phyloP scores from a whole-genome alignment of 2,329 filamentous ascomycete species.

The Fusarium sp. region DNA sequence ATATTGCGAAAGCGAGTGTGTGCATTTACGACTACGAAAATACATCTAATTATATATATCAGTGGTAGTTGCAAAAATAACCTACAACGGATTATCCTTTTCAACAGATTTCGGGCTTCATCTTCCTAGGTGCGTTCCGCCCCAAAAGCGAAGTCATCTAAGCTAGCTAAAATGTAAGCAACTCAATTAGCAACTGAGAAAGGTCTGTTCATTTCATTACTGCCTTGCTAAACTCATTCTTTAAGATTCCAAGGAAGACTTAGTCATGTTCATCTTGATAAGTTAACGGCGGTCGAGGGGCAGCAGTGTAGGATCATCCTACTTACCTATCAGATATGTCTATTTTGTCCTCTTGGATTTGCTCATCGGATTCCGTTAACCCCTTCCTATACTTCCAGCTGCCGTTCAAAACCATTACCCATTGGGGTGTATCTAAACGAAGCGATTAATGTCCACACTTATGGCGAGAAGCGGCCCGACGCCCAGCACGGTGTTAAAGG shows the following conservation, averaged over 20 bases:
- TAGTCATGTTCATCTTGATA: too few relatives aligned
- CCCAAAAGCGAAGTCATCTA: too few relatives aligned
- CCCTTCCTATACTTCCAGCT: background rate
- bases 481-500: rapidly evolving
- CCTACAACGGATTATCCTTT: background rate
- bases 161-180: too few relatives aligned
- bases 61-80: background rate
- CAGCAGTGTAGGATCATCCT: too few relatives aligned
- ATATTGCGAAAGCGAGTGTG: background rate
- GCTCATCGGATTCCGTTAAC: background rate
- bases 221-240: background rate
- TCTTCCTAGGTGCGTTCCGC: background rate
- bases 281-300: too few relatives aligned
- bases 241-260: too few relatives aligned
- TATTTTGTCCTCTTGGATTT: background rate
- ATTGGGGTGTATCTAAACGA: rapidly evolving
- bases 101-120: too few relatives aligned
- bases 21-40: rapidly evolving
- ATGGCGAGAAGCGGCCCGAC: background rate
- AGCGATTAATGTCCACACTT: background rate
- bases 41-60: background rate
- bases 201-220: background rate
- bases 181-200: background rate
- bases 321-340: too few relatives aligned
- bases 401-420: too few relatives aligned